Evolutionary conservation across 768 basidiomycete genomes (phyloP).

Genomic region (Arthromyces matolae): DNA sequence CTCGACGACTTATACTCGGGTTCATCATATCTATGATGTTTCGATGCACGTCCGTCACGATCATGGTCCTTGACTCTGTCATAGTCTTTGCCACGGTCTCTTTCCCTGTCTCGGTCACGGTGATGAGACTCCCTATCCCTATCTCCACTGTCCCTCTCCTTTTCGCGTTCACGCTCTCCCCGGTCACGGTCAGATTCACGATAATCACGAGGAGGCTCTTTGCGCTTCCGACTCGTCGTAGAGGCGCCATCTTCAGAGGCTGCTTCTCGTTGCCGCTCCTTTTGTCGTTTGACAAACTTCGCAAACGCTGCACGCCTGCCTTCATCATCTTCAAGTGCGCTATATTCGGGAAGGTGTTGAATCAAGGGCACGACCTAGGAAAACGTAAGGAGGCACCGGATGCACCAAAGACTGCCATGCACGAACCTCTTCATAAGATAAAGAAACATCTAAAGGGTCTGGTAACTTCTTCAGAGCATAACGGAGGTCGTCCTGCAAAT

Average conservation of each 20-base stretch:
- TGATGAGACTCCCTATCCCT: slow-evolving; percentile 27
- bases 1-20: slow-evolving; percentile 39
- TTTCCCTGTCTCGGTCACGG: slow-evolving; percentile 30
- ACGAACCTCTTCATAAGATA: slow-evolving; percentile 78
- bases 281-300: slow-evolving; percentile 89
- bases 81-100: slow-evolving; percentile 27
- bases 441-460: slow-evolving; percentile 71
- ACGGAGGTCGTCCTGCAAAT: slow-evolving; percentile 91
- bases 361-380: slow-evolving; percentile 69
- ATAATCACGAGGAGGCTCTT: slow-evolving; percentile 61
- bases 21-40: slow-evolving; percentile 50
- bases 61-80: slow-evolving; percentile 27
- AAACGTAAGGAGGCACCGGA: not conserved
- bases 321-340: slow-evolving; percentile 87
- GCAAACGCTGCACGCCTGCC: slow-evolving; percentile 74
- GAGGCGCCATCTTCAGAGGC: slow-evolving; percentile 86
- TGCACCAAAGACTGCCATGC: not conserved
- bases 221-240: slow-evolving; percentile 74
- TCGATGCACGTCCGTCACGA: slow-evolving; percentile 36
- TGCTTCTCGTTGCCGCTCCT: slow-evolving; percentile 75
- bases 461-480: slow-evolving; percentile 91
- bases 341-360: slow-evolving; percentile 80
- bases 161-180: slow-evolving; percentile 37
- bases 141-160: slow-evolving; percentile 34
- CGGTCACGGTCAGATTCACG: slow-evolving; percentile 46